phyloP scores from a whole-genome alignment of 129 eudicot genomes.

The Pseudognaphalium luteoalbum region DNA sequence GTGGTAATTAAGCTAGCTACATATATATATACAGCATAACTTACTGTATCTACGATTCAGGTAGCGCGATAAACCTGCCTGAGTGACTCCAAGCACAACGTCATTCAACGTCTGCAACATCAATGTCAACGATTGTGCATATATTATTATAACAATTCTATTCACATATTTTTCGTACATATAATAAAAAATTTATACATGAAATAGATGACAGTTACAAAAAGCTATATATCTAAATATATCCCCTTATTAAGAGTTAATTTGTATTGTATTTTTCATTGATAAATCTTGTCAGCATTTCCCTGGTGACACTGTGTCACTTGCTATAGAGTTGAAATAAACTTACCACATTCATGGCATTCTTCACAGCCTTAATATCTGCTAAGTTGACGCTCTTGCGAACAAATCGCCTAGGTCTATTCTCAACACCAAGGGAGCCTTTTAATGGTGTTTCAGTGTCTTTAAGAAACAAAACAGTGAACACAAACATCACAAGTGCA shows the following conservation, averaged over 20 bases:
- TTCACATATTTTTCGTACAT: neutral
- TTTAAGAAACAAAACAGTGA: constrained; percentile 45
- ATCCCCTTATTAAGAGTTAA: neutral
- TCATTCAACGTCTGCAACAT: constrained; percentile 47
- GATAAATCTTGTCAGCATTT: neutral
- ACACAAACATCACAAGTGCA: constrained; percentile 33
- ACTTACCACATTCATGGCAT: constrained; percentile 49
- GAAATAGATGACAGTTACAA: neutral
- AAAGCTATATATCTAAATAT: neutral
- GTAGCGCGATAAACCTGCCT: constrained; percentile 52
- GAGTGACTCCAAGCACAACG: constrained; percentile 51
- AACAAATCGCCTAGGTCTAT: constrained; percentile 44
- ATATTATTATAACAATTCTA: neutral
- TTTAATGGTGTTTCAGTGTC: constrained; percentile 47
- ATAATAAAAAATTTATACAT: neutral
- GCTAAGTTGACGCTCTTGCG: constrained; percentile 36
- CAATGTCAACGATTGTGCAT: neutral
- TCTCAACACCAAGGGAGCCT: constrained; percentile 37
- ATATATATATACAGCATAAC: constrained; percentile 11
- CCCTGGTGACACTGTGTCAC: neutral
- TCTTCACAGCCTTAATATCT: constrained; percentile 48
- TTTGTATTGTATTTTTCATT: neutral
- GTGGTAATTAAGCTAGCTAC: neutral
- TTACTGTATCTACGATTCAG: constrained; percentile 46
- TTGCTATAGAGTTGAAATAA: neutral